Evolutionary conservation across 306 rosid species (phyloP).

Genomic region (Dalbergia cochinchinensis): DNA sequence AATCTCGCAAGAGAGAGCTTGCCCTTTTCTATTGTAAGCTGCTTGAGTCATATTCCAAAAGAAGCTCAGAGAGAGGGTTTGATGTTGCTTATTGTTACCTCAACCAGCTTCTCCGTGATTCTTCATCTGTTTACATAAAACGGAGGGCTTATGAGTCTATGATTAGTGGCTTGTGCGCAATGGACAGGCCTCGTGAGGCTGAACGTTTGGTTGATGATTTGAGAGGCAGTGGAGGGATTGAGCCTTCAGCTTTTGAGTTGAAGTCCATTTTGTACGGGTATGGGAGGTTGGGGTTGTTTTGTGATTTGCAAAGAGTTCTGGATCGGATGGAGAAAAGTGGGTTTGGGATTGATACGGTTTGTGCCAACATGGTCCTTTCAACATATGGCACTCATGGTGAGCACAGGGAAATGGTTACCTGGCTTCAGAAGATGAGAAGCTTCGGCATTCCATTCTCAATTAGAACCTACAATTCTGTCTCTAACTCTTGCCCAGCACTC

Average conservation of each 20-base stretch:
- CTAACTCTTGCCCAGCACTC: slow-evolving; percentile 65
- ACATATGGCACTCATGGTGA: slow-evolving; percentile 70
- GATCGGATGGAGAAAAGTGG: slow-evolving; percentile 66
- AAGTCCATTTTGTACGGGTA: slow-evolving; percentile 65
- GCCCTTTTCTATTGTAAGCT: slow-evolving; percentile 68
- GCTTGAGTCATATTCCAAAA: slow-evolving; percentile 71
- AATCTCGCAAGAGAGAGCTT: slow-evolving; percentile 59
- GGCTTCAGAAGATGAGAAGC: slow-evolving; percentile 72
- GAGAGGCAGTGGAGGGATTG: slow-evolving; percentile 57
- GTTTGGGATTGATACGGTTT: slow-evolving; percentile 62
- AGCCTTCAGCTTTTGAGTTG: slow-evolving; percentile 68
- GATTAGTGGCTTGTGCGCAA: slow-evolving; percentile 71
- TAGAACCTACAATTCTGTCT: slow-evolving; percentile 77
- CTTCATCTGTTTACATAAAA: slow-evolving; percentile 64
- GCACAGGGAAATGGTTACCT: slow-evolving; percentile 62
- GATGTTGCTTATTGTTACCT: slow-evolving; percentile 56
- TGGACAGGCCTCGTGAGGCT: slow-evolving; percentile 73
- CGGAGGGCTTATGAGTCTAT: slow-evolving; percentile 69
- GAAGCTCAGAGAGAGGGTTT: slow-evolving; percentile 60
- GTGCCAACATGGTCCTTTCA: slow-evolving; percentile 82
- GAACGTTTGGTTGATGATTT: slow-evolving; percentile 65
- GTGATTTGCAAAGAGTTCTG: slow-evolving; percentile 68
- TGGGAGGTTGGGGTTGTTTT: slow-evolving; percentile 74
- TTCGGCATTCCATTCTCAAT: slow-evolving; percentile 60
- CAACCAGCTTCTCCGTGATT: slow-evolving; percentile 51